Percentiles rank a stretch among this genome's conserved stretches.
Evolutionary conservation across 2,329 filamentous ascomycete species (phyloP).

Genomic region (Fonsecaea monophora): DNA sequence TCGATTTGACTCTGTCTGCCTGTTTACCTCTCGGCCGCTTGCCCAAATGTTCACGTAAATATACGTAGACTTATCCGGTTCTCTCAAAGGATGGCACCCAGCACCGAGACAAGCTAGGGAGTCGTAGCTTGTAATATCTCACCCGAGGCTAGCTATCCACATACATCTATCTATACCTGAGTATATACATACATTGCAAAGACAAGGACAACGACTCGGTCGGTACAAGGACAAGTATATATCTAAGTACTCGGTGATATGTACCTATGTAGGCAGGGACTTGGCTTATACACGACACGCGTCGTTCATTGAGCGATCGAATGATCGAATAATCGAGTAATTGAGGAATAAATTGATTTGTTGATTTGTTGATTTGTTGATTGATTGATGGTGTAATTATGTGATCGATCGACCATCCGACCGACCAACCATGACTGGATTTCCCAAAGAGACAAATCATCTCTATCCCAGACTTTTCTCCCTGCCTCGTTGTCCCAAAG

Average conservation of each 20-base stretch:
- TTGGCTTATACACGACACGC: not conserved
- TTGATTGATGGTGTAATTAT: not conserved
- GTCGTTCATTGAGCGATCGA: too few relatives aligned
- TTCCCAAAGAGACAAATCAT: not conserved
- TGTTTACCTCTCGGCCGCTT: not conserved
- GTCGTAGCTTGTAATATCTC: too few relatives aligned
- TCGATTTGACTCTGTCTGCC: not conserved
- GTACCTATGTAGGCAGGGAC: not conserved
- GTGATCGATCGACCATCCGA: not conserved
- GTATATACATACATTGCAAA: too few relatives aligned
- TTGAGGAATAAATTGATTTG: not conserved
- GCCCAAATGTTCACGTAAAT: not conserved
- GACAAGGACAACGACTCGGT: too few relatives aligned
- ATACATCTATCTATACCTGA: too few relatives aligned
- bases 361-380: not conserved
- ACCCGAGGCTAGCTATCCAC: too few relatives aligned
- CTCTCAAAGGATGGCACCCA: too few relatives aligned
- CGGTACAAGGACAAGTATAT: too few relatives aligned
- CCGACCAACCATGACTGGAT: not conserved
- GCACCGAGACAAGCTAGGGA: too few relatives aligned
- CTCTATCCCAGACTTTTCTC: not conserved
- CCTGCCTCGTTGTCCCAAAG: not conserved
- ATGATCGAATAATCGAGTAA: too few relatives aligned
- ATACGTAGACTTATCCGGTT: too few relatives aligned
- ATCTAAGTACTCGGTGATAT: too few relatives aligned